phyloP scores from a whole-genome alignment of 179 eudicot species.

The Sideroxylon spinosum region DNA sequence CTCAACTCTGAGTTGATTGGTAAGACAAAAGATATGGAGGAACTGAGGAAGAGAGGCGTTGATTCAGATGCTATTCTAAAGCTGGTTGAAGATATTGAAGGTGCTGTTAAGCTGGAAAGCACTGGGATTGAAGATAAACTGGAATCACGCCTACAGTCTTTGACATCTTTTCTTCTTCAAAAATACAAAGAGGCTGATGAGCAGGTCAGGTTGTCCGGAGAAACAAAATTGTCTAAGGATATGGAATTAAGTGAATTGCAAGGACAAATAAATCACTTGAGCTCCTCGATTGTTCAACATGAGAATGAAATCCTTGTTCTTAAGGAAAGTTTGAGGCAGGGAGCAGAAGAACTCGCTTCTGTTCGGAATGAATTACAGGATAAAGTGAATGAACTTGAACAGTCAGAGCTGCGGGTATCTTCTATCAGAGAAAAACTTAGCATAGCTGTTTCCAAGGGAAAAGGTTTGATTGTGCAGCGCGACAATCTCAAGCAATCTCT shows the following conservation, averaged over 20 bases:
- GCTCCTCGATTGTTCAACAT: conserved; percentile 39
- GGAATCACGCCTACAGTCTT: conserved; percentile 41
- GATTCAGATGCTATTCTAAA: conserved; percentile 46
- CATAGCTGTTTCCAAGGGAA: conserved; percentile 95
- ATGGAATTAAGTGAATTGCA: conserved; percentile 45
- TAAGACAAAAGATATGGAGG: conserved; percentile 47
- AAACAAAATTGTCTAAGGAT: conserved; percentile 30
- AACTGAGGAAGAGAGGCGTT: conserved; percentile 43
- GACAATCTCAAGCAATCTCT: conserved; percentile 88
- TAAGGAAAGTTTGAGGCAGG: conserved; percentile 59
- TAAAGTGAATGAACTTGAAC: conserved; percentile 74
- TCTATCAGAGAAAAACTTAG: conserved; percentile 90
- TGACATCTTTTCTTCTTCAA: conserved; percentile 48
- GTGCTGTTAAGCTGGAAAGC: conserved; percentile 38
- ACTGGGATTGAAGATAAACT: conserved; percentile 38
- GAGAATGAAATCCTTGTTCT: conserved; percentile 60
- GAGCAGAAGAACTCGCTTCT: conserved; percentile 37
- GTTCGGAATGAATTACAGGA: conserved; percentile 37
- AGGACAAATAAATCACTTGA: conserved; percentile 46
- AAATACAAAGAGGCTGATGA: conserved; percentile 57
- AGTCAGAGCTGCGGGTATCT: conserved; percentile 83
- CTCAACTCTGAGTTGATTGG: conserved; percentile 52
- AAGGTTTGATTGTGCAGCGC: conserved; percentile 92
- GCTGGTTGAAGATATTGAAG: conserved; percentile 57
- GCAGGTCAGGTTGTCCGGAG: conserved; percentile 29